These are phyloP conservation scores for Ochetophila trinervis DNA, from an alignment of 306 rosid genomes.

Conservation along the genomic window DNA sequence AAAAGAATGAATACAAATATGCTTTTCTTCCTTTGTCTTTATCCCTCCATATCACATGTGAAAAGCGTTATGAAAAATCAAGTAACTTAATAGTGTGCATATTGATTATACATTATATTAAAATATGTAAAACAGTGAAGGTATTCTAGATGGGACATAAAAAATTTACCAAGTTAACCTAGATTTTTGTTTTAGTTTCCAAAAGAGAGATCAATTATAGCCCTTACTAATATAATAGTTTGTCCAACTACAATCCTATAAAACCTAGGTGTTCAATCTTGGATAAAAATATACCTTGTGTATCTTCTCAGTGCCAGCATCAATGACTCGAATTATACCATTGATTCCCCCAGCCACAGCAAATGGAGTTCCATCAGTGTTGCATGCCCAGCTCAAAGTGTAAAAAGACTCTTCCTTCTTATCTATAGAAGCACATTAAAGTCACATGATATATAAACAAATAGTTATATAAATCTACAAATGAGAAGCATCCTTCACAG, in stretches of 20 bases:
- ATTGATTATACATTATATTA: not conserved
- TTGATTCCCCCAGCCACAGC: constrained; percentile 89
- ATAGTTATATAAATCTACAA: not conserved
- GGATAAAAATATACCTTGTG: too few species aligned
- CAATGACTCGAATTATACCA: constrained; percentile 75
- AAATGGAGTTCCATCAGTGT: constrained; percentile 57
- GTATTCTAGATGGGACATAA: not conserved
- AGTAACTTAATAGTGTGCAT: too few species aligned
- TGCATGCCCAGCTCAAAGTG: constrained; percentile 87
- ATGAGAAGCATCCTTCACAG: not conserved
- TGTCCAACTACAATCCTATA: too few species aligned
- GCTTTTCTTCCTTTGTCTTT: too few species aligned
- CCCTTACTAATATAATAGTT: too few species aligned
- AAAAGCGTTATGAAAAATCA: too few species aligned
- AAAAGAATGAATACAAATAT: too few species aligned
- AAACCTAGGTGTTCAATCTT: too few species aligned
- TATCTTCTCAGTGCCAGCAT: constrained; percentile 81
- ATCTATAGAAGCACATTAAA: constrained; percentile 46
- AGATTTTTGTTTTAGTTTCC: not conserved
- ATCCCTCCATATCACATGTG: too few species aligned
- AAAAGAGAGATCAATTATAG: not conserved
- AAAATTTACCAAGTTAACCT: not conserved
- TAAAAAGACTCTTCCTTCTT: constrained; percentile 99
- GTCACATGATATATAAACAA: constrained; percentile 21
- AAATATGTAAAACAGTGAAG: not conserved